Conservation (phyloP, 352 stramenopile species). For the Phytophthora pinifolia region DNA sequence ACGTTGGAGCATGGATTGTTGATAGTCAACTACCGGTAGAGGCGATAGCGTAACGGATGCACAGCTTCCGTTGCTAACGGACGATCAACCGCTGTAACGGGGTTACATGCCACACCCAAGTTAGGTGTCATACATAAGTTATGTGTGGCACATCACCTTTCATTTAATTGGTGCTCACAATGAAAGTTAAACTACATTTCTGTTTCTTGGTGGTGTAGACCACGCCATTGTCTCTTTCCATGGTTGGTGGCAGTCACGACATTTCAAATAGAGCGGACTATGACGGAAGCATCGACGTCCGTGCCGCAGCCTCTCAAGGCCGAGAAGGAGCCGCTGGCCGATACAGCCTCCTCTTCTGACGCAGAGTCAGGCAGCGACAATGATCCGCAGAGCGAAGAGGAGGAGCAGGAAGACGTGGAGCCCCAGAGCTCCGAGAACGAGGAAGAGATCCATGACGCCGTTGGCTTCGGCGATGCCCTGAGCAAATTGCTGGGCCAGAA, state of each 20-base stretch:
- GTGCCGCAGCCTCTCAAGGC: not conserved
- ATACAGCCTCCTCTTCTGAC: slow-evolving; percentile 1
- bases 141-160: too few relatives aligned
- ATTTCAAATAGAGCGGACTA: slow-evolving; percentile 6
- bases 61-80: too few relatives aligned
- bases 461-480: slow-evolving; percentile 86
- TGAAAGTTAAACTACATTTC: too few relatives aligned
- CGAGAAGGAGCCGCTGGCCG: slow-evolving; percentile 7
- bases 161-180: too few relatives aligned
- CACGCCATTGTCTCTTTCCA: too few relatives aligned
- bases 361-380: slow-evolving; percentile 12
- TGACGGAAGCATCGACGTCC: slow-evolving; percentile 15
- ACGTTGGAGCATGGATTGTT: not conserved
- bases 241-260: too few relatives aligned
- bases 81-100: too few relatives aligned
- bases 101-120: too few relatives aligned
- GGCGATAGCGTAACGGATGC: too few relatives aligned
- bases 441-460: slow-evolving; percentile 52
- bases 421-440: slow-evolving; percentile 23
- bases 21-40: too few relatives aligned
- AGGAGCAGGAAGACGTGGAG: slow-evolving; percentile 22
- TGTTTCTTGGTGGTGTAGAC: too few relatives aligned
- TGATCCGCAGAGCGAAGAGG: slow-evolving; percentile 13
- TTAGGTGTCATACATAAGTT: too few relatives aligned
- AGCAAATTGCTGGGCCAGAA: slow-evolving; percentile 84